A percentile compares a stretch with the other conserved stretches of the same genome.
Conservation (phyloP, 441 rosid species). For the Jatropha podagrica region DNA sequence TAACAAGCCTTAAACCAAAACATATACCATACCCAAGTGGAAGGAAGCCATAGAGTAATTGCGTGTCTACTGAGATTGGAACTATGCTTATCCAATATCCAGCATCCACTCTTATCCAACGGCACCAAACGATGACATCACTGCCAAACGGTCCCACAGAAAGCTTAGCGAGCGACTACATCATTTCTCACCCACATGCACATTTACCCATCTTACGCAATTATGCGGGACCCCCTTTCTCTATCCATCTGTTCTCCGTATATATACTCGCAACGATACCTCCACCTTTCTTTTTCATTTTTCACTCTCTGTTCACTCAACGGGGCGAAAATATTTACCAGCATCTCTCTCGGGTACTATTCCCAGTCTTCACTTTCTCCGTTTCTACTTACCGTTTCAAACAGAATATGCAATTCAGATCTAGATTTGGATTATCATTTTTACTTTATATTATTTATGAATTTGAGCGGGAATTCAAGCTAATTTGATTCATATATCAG, state of each 20-base stretch:
- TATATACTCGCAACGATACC: neutral
- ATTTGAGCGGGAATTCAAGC: neutral
- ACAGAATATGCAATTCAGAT: neutral
- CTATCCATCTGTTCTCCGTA: neutral
- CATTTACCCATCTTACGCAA: neutral
- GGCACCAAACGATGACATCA: neutral
- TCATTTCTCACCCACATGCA: neutral
- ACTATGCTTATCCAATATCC: neutral
- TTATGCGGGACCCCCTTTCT: neutral
- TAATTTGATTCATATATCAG: neutral
- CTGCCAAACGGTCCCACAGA: neutral
- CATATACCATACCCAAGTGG: too few relatives aligned
- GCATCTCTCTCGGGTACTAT: constrained; percentile 10
- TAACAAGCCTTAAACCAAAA: too few relatives aligned
- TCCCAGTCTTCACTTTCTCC: neutral
- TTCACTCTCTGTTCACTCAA: neutral
- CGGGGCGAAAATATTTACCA: neutral
- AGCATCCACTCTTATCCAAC: neutral
- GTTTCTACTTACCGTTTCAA: neutral
- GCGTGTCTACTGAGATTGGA: neutral
- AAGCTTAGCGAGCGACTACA: neutral
- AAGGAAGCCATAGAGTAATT: neutral
- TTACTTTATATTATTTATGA: neutral
- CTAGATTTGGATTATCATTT: neutral
- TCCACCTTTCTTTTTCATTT: neutral